Conservation (phyloP, 2,329 filamentous ascomycete genomes). For the Aspergillus pseudoviridinutans region DNA sequence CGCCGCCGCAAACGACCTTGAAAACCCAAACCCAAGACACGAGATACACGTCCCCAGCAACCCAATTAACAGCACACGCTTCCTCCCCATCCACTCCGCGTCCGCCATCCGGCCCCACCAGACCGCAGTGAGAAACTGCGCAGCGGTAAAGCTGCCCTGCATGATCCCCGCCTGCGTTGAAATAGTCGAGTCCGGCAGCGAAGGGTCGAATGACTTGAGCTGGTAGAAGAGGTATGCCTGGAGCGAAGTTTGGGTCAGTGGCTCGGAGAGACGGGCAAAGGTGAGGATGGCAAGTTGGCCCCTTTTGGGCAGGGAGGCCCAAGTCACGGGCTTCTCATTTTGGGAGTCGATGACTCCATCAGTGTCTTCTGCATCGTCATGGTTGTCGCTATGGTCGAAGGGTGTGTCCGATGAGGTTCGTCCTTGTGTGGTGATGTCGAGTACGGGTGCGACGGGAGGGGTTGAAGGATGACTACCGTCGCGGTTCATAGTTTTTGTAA, state of each 20-base stretch:
- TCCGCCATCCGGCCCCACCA: conserved; percentile 72
- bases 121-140: conserved; percentile 78
- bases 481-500: conserved; percentile 17
- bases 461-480: conserved; percentile 4
- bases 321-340: conserved; percentile 54
- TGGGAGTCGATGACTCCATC: conserved; percentile 4
- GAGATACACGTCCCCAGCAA: conserved; percentile 65
- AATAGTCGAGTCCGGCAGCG: conserved; percentile 59
- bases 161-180: conserved; percentile 73
- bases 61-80: conserved; percentile 73
- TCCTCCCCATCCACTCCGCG: conserved; percentile 65
- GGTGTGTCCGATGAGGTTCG: conserved; percentile 14
- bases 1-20: conserved; percentile 58
- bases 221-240: conserved; percentile 85
- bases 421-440: conserved; percentile 10
- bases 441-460: conserved; percentile 10
- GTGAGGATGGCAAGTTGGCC: conserved; percentile 73
- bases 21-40: conserved; percentile 66
- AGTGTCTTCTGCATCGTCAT: conserved; percentile 13
- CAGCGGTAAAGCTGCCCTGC: conserved; percentile 73
- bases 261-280: conserved; percentile 74
- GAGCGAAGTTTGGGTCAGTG: conserved; percentile 72
- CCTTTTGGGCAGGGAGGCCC: conserved; percentile 71
- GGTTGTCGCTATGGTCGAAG: conserved; percentile 11
- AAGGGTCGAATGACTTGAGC: conserved; percentile 70